Conservation (phyloP, 371 early-diverging fungal species). For the Mortierella sp. region DNA sequence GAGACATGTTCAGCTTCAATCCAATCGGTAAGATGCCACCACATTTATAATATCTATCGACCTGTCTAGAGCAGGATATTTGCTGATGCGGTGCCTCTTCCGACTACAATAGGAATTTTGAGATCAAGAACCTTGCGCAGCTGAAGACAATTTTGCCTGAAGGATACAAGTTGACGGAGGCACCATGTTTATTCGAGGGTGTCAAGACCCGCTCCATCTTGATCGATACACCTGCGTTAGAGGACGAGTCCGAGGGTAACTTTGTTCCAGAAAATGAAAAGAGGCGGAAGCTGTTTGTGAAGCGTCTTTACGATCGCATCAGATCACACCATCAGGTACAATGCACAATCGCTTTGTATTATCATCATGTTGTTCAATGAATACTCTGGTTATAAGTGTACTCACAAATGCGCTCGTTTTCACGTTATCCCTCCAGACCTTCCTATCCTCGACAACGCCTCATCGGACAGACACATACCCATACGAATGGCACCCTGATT, state of each 20-base stretch:
- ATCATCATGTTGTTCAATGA: neutral
- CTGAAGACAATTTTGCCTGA: constrained; percentile 53
- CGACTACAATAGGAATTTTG: constrained; percentile 41
- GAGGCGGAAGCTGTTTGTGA: constrained; percentile 24
- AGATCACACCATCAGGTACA: constrained; percentile 33
- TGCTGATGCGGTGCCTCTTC: neutral
- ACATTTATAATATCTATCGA: neutral
- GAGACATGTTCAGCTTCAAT: constrained; percentile 45
- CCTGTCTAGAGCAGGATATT: neutral
- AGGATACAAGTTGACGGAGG: constrained; percentile 29
- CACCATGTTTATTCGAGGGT: constrained; percentile 43
- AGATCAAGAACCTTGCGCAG: constrained; percentile 53
- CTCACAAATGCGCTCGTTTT: neutral
- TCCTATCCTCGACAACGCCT: constrained; percentile 37
- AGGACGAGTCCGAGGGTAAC: constrained; percentile 21
- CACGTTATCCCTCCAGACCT: constrained; percentile 17
- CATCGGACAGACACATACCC: constrained; percentile 45
- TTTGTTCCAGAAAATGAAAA: constrained; percentile 35
- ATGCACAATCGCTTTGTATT: neutral
- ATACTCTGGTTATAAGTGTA: neutral
- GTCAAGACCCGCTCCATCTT: constrained; percentile 32
- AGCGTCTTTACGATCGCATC: constrained; percentile 34
- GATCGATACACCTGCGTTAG: constrained; percentile 27
- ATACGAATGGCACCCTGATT: constrained; percentile 44
- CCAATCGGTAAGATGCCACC: constrained; percentile 20